These are phyloP conservation scores for Claviceps spartinae DNA, from an alignment of 2,329 filamentous ascomycete genomes.

Conservation along the genomic window DNA sequence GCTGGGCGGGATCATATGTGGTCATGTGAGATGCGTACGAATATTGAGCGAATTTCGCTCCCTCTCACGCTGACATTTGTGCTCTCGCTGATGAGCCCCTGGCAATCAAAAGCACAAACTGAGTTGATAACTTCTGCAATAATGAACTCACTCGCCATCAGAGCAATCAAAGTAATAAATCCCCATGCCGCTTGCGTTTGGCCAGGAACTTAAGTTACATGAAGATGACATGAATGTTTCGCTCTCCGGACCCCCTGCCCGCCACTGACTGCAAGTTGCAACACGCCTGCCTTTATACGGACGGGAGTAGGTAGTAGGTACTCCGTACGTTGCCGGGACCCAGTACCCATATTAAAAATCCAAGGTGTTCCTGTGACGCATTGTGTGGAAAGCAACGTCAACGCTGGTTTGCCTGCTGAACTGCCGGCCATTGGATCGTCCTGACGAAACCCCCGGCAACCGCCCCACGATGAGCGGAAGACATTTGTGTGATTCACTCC, in stretches of 20 bases:
- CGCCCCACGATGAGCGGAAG: not conserved
- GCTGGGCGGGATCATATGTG: not conserved
- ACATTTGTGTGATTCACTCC: not conserved
- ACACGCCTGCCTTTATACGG: not conserved
- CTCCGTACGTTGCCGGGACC: not conserved
- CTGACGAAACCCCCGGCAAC: not conserved
- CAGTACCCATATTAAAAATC: not conserved
- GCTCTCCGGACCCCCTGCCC: not conserved
- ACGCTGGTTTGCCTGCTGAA: not conserved
- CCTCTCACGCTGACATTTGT: not conserved
- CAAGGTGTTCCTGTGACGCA: constrained; percentile 2
- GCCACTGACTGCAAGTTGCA: not conserved
- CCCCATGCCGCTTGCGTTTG: not conserved
- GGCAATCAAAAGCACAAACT: not conserved
- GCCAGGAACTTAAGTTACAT: not conserved
- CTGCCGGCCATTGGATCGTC: not conserved
- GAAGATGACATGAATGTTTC: not conserved
- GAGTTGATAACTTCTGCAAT: too few species aligned
- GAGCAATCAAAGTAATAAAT: not conserved
- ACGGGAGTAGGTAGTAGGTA: too few species aligned
- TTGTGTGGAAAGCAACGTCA: not conserved
- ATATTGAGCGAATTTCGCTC: not conserved
- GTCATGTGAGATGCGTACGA: not conserved
- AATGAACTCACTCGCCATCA: too few species aligned
- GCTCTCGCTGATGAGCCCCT: not conserved